phyloP scores from a whole-genome alignment of 768 basidiomycete species.

The Mycena latifolia region DNA sequence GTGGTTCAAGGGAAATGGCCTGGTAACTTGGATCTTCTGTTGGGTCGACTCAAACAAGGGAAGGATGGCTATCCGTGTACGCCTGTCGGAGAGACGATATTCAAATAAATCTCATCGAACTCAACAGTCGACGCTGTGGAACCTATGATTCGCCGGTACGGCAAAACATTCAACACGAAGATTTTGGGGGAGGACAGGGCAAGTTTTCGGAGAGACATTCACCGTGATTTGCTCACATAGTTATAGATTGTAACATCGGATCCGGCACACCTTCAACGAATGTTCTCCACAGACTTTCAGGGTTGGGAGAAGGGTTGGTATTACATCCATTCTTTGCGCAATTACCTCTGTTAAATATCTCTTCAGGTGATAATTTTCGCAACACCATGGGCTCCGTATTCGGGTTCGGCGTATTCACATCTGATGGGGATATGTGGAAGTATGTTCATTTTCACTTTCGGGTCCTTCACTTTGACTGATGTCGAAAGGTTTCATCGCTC shows the following conservation, averaged over 20 bases:
- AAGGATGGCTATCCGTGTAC: no score
- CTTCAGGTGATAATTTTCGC: no score
- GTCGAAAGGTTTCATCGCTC: conserved; percentile 14
- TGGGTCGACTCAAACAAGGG: no score
- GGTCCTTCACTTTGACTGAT: background rate
- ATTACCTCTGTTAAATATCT: background rate
- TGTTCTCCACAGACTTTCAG: conserved; percentile 24
- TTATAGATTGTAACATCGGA: conserved; percentile 9
- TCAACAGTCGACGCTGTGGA: conserved; percentile 23
- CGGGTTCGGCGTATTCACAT: background rate
- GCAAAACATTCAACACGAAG: conserved; percentile 12
- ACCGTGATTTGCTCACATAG: no score
- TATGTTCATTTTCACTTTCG: background rate
- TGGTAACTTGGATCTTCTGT: no score
- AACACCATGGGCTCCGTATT: background rate
- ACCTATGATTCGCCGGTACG: conserved; percentile 16
- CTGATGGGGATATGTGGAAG: conserved; percentile 25
- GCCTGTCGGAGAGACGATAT: no score
- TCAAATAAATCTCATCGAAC: no score
- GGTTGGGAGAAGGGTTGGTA: conserved; percentile 29
- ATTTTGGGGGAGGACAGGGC: conserved; percentile 23
- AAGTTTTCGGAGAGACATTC: background rate
- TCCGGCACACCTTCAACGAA: conserved; percentile 19
- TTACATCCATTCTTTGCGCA: background rate
- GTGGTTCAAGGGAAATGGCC: no score